Percentiles rank a stretch among this genome's conserved stretches.
Evolutionary conservation across 2,329 filamentous ascomycete genomes (phyloP).

Genomic region (Penicillium polonicum): DNA sequence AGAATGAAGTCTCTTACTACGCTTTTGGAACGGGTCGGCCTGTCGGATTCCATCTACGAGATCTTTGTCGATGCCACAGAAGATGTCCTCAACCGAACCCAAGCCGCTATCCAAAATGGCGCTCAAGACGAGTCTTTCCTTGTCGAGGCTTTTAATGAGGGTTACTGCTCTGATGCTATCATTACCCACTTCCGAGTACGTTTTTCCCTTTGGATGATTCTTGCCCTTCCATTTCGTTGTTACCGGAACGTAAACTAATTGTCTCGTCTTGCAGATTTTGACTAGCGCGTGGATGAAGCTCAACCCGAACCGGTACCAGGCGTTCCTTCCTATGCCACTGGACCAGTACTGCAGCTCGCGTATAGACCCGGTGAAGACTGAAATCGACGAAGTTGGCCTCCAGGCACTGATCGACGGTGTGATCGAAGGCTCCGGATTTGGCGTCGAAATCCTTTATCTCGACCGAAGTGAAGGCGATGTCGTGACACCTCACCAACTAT

Average conservation of each 20-base stretch:
- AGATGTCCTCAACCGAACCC: slow-evolving; percentile 64
- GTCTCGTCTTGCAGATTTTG: slow-evolving; percentile 58
- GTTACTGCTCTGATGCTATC: slow-evolving; percentile 66
- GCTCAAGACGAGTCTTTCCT: slow-evolving; percentile 61
- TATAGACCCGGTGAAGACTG: slow-evolving; percentile 72
- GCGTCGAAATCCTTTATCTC: slow-evolving; percentile 85
- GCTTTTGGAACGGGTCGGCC: slow-evolving; percentile 67
- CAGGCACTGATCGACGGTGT: slow-evolving; percentile 74
- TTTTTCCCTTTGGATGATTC: slow-evolving; percentile 3
- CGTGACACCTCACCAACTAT: slow-evolving; percentile 57
- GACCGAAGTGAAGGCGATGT: slow-evolving; percentile 77
- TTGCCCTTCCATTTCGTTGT: slow-evolving; percentile 7
- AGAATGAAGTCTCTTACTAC: slow-evolving; percentile 71
- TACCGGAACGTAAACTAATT: slow-evolving; percentile 10
- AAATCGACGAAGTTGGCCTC: slow-evolving; percentile 90
- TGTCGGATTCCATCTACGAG: slow-evolving; percentile 68
- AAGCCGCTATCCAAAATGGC: slow-evolving; percentile 54
- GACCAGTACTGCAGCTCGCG: slow-evolving; percentile 67
- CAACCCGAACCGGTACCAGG: slow-evolving; percentile 66
- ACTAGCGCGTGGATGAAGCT: slow-evolving; percentile 82
- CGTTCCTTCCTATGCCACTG: slow-evolving; percentile 67
- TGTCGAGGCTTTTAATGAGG: slow-evolving; percentile 71
- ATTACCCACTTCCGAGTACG: slow-evolving; percentile 75
- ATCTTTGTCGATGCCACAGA: slow-evolving; percentile 79
- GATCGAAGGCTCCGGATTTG: slow-evolving; percentile 73